Base-by-base conservation (phyloP, 208 protist genomes). In the Leishmania lainsoni region DNA sequence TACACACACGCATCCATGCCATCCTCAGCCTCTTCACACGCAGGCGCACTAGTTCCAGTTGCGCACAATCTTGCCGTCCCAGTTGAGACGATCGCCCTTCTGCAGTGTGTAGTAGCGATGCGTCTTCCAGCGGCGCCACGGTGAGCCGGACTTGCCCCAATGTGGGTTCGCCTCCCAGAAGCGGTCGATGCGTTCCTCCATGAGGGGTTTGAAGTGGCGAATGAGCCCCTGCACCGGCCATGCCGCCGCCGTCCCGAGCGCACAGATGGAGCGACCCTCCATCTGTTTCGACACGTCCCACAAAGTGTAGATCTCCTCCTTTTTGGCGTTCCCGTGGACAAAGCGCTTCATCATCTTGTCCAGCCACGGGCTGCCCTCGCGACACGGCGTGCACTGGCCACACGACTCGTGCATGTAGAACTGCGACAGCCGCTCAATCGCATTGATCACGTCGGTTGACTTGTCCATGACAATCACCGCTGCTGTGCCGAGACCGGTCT, bases 391-490 rank as follows among this genome's bases (percentile, higher is more conserved):
- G 91, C 99, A 99, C 92, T 99, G 98, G 9, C 98, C 98, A 80
- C 98, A 99, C 26, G 92, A 98, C 91, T 99, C 99, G 81, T 99
- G 95, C 87, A 98, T 97, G 92, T 99, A 99, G 83, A 99, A 99
- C 79, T 98, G 90, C 17, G 97, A 98, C 3, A 99, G 89, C 39
- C 98, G 97, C 56, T 98, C 95, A 87, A 99, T 99, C 22, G 97
- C 94, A 22, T 92, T 82, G 79, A 99, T 98, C 32, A 99, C 90
- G 89, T 99, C 99, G n/a, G 97, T 98, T 12, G 91, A 95, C 89
- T 99, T 99, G 91, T 99, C 96, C 97, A 99, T 99, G 56, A 99
- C 99, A 65, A 99, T 99, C 35, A 99, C 98, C 20, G 99, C 98
- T 1, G 98, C 99, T n/a, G 99, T 99, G 66, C 99, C 99, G 14